Conservation (phyloP, 345 rosid species). For the Arabidopsis suecica region DNA sequence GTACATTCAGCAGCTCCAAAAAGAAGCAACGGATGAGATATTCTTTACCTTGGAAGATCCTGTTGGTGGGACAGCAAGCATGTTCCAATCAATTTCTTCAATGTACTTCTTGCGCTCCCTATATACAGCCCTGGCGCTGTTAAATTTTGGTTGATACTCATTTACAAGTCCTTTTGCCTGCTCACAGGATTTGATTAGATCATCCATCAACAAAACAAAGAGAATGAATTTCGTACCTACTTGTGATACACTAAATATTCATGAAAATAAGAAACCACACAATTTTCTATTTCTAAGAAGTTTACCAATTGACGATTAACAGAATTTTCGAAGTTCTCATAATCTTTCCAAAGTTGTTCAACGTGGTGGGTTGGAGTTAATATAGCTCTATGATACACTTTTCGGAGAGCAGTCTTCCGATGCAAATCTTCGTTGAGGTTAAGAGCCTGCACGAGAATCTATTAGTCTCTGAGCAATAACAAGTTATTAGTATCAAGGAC, state of each 20-base stretch:
- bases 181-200: constrained; percentile 45
- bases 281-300: neutral
- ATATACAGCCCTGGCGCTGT: constrained; percentile 92
- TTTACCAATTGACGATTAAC: constrained; percentile 94
- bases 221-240: neutral
- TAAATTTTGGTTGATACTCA: constrained; percentile 90
- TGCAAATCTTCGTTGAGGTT: constrained; percentile 81
- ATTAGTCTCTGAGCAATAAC: constrained; percentile 15
- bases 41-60: constrained; percentile 68
- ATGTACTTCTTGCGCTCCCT: constrained; percentile 89
- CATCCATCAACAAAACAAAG: constrained; percentile 20
- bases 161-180: constrained; percentile 96
- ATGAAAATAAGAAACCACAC: constrained; percentile 1
- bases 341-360: constrained; percentile 97
- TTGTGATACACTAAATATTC: neutral
- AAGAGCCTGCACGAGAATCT: constrained; percentile 59
- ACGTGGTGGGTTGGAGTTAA: constrained; percentile 87
- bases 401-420: constrained; percentile 76
- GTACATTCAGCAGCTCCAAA: constrained; percentile 22
- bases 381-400: constrained; percentile 87
- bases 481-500: neutral
- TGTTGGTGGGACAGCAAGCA: constrained; percentile 91
- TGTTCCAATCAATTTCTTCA: constrained; percentile 94
- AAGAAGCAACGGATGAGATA: constrained; percentile 33
- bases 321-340: constrained; percentile 90